These are phyloP conservation scores for Saccharomycopsis vini DNA, from an alignment of 805 yeast genomes.

Conservation along the genomic window DNA sequence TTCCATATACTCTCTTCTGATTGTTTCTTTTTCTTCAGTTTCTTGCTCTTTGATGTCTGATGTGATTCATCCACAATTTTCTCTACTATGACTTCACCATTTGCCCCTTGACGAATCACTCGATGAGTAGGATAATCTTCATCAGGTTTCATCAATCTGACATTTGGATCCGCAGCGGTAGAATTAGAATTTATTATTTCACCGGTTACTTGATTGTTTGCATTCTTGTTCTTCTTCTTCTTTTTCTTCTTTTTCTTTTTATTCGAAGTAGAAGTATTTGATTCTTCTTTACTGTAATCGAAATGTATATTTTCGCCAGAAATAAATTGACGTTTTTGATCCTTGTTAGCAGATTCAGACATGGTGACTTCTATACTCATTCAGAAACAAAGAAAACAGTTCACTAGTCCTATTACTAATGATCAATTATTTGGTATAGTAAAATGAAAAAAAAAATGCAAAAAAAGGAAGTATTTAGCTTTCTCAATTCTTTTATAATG, in stretches of 20 bases:
- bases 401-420: no score
- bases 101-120: slow-evolving; percentile 9
- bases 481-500: no score
- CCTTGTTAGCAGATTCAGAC: no score
- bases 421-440: no score
- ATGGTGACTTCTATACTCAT: no score
- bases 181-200: not conserved
- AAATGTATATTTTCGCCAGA: slow-evolving; percentile 11
- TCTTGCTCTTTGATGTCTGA: not conserved
- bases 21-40: not conserved
- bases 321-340: slow-evolving; percentile 1
- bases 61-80: slow-evolving; percentile 1
- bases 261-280: no score
- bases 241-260: slow-evolving; percentile 10
- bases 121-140: slow-evolving; percentile 16
- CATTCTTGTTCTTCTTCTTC: slow-evolving; percentile 9
- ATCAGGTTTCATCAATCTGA: not conserved
- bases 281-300: slow-evolving; percentile 2
- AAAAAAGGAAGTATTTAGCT: no score
- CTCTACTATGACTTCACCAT: slow-evolving; percentile 18
- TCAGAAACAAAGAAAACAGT: no score
- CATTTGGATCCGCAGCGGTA: not conserved
- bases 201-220: not conserved
- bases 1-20: not conserved
- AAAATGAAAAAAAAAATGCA: no score